Base-by-base conservation (phyloP, 139 green algal genomes). In the Closterium sp. region DNA sequence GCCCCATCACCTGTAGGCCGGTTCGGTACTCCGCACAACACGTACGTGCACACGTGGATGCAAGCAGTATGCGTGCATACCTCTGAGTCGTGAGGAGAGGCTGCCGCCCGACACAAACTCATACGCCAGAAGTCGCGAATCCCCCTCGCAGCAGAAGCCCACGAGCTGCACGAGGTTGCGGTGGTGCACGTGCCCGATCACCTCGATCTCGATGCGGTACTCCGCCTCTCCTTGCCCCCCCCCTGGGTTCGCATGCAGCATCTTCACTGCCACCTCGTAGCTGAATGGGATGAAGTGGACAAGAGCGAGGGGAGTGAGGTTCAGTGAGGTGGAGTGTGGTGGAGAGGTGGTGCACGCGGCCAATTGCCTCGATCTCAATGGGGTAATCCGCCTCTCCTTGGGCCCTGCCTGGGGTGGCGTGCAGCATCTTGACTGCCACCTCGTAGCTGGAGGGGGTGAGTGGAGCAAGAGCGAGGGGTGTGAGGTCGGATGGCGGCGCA, bases 151-250 rank as follows among this genome's bases (percentile, higher is more conserved):
- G 87, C 90, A 93, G 85, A 86, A 94, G 0, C 92, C 92, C 12
- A 94, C 25, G 31, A 94, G 43, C 34, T 25, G 25, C 36, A 94
- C 92, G 23, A 94, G 85, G 43, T 94, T 83, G 28, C 91, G 84
- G 88, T 94, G 92, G 34, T 94, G 91, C 30, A 94, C 86, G 9
- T 66, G 38, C 36, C 85, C 55, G 36, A 94, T 94, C 64, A 92
- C 35, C 38, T 88, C 36, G 8, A 94, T 35, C 87, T 94, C 92
- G 10, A 32, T 43, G 31, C 23, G 33, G 84, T 87, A 94, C 84
- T 94, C 92, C 23, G 32, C 33, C 84, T 91, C 87, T 28, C 34
- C 36, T 34, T 93, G 87, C 4, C 38, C 19, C 19, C 38, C 36
- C 4, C 69, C 55, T 55, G 36, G 36, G 4, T 4, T 55, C 19